These are phyloP conservation scores for Colletotrichum falcatum DNA, from an alignment of 2,329 filamentous ascomycete species.

Conservation along the genomic window DNA sequence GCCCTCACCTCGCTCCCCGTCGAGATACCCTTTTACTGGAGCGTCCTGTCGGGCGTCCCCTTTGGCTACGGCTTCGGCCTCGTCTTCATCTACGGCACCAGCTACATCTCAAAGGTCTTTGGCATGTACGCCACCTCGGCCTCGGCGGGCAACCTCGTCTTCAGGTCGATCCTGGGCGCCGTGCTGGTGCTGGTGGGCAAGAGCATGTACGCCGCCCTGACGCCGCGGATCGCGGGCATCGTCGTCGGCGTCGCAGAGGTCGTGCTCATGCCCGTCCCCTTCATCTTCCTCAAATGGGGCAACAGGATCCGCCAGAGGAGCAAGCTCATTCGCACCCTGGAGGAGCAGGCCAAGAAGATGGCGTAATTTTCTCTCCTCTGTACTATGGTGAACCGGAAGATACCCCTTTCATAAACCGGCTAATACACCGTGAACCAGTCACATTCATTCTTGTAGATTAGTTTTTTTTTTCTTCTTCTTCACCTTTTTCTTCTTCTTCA, in stretches of 20 bases:
- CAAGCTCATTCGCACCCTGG: constrained; percentile 38
- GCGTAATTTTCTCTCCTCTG: not conserved
- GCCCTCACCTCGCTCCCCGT: constrained; percentile 72
- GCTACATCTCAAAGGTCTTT: constrained; percentile 73
- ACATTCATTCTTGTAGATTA: constrained; percentile 20
- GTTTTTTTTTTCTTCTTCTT: too few species aligned
- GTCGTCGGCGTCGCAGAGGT: constrained; percentile 48
- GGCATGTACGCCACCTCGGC: constrained; percentile 74
- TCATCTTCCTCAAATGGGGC: constrained; percentile 65
- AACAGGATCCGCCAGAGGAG: constrained; percentile 36
- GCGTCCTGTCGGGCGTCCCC: constrained; percentile 71
- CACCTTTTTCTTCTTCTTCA: too few species aligned
- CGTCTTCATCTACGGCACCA: constrained; percentile 75
- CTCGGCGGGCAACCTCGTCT: constrained; percentile 72
- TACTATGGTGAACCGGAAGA: constrained; percentile 19
- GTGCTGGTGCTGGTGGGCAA: constrained; percentile 70
- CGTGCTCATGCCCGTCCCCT: constrained; percentile 71
- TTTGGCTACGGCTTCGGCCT: constrained; percentile 73
- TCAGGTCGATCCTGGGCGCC: constrained; percentile 69
- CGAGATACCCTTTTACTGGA: constrained; percentile 70
- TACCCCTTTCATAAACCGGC: constrained; percentile 31
- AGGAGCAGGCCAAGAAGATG: constrained; percentile 39
- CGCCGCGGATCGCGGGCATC: constrained; percentile 71
- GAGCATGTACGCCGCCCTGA: constrained; percentile 67
- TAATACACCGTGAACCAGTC: constrained; percentile 32